Conservation (phyloP, 1,284 basidiomycete genomes). For the Puccinia hordei region DNA sequence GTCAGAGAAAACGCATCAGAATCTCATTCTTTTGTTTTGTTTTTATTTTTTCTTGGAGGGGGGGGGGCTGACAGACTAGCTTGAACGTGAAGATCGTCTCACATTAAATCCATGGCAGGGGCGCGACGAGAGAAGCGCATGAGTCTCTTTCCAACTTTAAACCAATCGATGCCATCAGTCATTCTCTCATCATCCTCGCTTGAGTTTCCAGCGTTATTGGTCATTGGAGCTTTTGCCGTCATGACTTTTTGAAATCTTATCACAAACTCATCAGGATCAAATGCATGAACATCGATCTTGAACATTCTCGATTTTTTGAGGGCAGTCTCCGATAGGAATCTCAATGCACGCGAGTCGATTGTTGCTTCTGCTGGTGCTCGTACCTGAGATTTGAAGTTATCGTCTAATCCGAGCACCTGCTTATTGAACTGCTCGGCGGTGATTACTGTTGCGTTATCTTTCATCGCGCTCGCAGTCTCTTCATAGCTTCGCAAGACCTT, state of each 20-base stretch:
- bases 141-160: conserved; percentile 29
- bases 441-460: conserved; percentile 2
- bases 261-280: conserved; percentile 81
- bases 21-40: background rate
- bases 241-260: conserved; percentile 70
- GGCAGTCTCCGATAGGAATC: conserved; percentile 54
- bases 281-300: conserved; percentile 76
- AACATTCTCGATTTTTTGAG: conserved; percentile 78
- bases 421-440: conserved; percentile 19
- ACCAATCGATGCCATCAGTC: conserved; percentile 43
- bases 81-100: background rate
- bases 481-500: conserved; percentile 18
- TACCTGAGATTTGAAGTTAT: conserved; percentile 50
- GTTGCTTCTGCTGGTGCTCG: conserved; percentile 55
- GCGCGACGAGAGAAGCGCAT: conserved; percentile 43
- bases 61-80: too few relatives aligned
- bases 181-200: conserved; percentile 59
- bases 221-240: conserved; percentile 64
- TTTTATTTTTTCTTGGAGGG: too few relatives aligned
- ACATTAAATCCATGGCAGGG: conserved; percentile 45
- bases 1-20: background rate
- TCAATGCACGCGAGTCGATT: conserved; percentile 56
- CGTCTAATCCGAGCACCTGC: conserved; percentile 17
- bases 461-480: conserved; percentile 28
- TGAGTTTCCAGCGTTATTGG: conserved; percentile 60